Evolutionary conservation across 768 basidiomycete genomes (phyloP), one percentile per base, ranked within the genome.

Genomic region (Omphalotus guepiniiformis): DNA sequence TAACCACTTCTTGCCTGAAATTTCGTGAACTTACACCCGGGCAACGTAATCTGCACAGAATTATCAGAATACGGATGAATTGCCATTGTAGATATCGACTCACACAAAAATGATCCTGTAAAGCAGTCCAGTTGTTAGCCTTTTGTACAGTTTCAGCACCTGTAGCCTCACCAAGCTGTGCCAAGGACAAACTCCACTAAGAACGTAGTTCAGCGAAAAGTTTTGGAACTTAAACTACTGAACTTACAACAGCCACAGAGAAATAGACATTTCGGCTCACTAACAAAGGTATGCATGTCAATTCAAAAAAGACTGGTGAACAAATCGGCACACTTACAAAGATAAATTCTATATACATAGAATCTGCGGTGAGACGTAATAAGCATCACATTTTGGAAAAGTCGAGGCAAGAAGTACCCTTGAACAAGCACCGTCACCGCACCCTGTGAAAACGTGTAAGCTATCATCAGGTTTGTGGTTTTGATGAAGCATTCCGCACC

Each of bases 101-200:
- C 9, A 46, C 44, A 46, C 16, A 46, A 36, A 36, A 46, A 46
- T 46, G 44, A 6, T 6, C 44, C 44, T 46, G 35, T 13, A 26
- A 27, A 30, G 28, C n/a, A n/a, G 19, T 34, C 1, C 16, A 2
- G 8, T 19, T 12, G 18, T 44, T 4, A 44, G 21, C 18, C 3
- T 16, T 12, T 6, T 16, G 19, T 21, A 15, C 6, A 16, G 21
- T 22, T 36, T 23, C 6, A 6, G 19, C 18, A 25, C 12, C 0
- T 18, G 11, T 1, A 9, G 32, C 11, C 42, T 46, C 19, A 46
- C 44, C 44, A n/a, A 46, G 28, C 21, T 46, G 44, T 16, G 44
- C 44, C n/a, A 46, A 36, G 22, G 44, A 46, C 16, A 46, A 6
- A 13, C 25, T 25, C 44, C 44, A 46, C 44, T 46, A 23, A 19